Base-by-base conservation (phyloP, 108 stramenopile species). In the Cyclostephanos tholiformis region DNA sequence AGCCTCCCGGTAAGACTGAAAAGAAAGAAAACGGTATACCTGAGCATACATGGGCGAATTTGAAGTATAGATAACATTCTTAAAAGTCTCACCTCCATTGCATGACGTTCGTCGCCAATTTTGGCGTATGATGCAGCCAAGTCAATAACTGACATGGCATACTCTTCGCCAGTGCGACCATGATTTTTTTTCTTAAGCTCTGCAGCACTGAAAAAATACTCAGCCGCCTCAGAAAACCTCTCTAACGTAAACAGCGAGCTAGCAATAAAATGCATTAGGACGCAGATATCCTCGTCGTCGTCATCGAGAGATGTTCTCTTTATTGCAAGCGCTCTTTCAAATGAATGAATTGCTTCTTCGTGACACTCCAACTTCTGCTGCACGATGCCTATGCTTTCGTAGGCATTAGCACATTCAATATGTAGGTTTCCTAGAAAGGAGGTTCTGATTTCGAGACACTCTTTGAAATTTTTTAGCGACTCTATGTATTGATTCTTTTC, bases 361-460 rank as follows among this genome's bases (percentile, higher is more conserved):
- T 84, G 84, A 23, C 60, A 60, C 36, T 63, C 60, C 9, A 52
- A 57, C 43, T 84, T 82, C 65, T 84, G 84, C 25, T 84, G 70
- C 16, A 84, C 79, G 23, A 82, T 84, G n/a, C 80, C 84, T 26
- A 82, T 77, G 16, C 81, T 84, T 63, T 84, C 84, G 51, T 77
- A 71, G 5, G 81, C 74, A 39, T 85, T 74, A 6, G 74, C 82
- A 49, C 63, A 74, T 39, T 71, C 69, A 56, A 82, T 65, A 51
- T 76, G 69, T 39, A 71, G 57, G 53, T 79, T 68, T 8, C 77
- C 84, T 35, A 75, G 65, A 50, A 82, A 19, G 12, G 55, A 43
- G 4, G 48, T 67, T 69, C 77, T 56, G 6, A 84, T 82, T 2
- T 60, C 41, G 13, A 72, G 63, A 50, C 77, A 77, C 25, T 80